phyloP scores from a whole-genome alignment of 495 filamentous ascomycete species.

The Massariosphaeria phaeospora region DNA sequence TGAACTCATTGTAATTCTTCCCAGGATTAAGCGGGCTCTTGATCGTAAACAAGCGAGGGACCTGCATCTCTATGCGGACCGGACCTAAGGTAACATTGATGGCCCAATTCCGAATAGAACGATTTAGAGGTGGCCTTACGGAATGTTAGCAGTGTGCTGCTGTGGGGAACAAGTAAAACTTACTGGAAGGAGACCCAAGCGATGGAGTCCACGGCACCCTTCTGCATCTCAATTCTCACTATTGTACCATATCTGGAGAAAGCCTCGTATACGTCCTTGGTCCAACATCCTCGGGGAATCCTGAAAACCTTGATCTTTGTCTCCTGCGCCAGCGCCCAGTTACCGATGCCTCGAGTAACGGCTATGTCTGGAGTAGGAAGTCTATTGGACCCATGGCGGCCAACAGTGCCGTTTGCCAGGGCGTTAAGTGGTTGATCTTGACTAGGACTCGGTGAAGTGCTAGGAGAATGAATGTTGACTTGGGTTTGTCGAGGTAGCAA shows the following conservation, averaged over 20 bases:
- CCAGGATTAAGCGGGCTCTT: conserved; percentile 31
- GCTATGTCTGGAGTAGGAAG: background rate
- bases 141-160: background rate
- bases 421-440: too few species aligned
- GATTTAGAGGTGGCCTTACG: conserved; percentile 13
- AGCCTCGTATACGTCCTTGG: conserved; percentile 7
- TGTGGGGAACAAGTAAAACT: background rate
- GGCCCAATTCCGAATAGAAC: background rate
- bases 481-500: too few species aligned
- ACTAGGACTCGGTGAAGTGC: background rate
- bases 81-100: background rate
- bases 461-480: background rate
- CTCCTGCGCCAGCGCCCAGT: conserved; percentile 4
- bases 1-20: conserved; percentile 27
- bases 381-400: too few species aligned
- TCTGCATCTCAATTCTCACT: conserved; percentile 13
- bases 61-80: background rate
- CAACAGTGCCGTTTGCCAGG: too few species aligned
- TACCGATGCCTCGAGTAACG: background rate
- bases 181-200: conserved; percentile 30
- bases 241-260: conserved; percentile 12
- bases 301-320: conserved; percentile 2
- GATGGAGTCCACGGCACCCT: background rate
- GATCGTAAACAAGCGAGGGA: conserved; percentile 1
- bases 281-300: background rate